These are phyloP conservation scores for Terana coerulea DNA, from an alignment of 768 basidiomycete genomes.

Conservation along the genomic window DNA sequence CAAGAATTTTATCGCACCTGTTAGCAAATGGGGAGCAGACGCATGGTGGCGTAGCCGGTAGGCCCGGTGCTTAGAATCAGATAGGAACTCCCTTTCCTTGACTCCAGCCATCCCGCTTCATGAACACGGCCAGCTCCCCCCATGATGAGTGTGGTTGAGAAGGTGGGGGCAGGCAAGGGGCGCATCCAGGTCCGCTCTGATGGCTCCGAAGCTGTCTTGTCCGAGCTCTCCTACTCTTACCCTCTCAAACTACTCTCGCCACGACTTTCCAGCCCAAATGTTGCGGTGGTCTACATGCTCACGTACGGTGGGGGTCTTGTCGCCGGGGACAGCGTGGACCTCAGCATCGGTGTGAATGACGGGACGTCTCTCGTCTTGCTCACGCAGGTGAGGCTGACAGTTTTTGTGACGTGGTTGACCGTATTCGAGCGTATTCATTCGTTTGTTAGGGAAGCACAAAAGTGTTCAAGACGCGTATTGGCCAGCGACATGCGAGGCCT, in stretches of 20 bases:
- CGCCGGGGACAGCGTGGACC: slow-evolving; percentile 69
- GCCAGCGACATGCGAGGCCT: slow-evolving; percentile 45
- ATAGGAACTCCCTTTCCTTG: background rate
- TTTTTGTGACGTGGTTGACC: too few relatives aligned
- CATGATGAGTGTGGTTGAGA: slow-evolving; percentile 12
- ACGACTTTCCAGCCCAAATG: slow-evolving; percentile 39
- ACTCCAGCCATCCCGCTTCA: background rate
- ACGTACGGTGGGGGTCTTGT: slow-evolving; percentile 93
- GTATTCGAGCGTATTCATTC: slow-evolving; percentile 5
- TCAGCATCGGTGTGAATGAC: slow-evolving; percentile 57
- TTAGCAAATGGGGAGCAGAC: too few relatives aligned
- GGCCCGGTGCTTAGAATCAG: too few relatives aligned
- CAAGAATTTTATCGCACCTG: background rate
- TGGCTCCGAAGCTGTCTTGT: slow-evolving; percentile 58
- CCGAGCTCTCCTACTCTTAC: slow-evolving; percentile 75
- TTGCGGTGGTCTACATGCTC: slow-evolving; percentile 74
- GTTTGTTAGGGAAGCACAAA: slow-evolving; percentile 80
- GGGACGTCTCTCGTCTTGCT: slow-evolving; percentile 65
- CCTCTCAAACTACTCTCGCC: slow-evolving; percentile 89
- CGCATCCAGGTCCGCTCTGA: slow-evolving; percentile 51
- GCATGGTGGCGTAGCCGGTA: too few relatives aligned
- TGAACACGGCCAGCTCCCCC: background rate
- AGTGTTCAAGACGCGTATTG: slow-evolving; percentile 79
- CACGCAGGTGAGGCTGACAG: slow-evolving; percentile 68
- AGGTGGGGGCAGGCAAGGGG: slow-evolving; percentile 43